Conservation (phyloP, 73 alveolate genomes). For the Stentor coeruleus region DNA sequence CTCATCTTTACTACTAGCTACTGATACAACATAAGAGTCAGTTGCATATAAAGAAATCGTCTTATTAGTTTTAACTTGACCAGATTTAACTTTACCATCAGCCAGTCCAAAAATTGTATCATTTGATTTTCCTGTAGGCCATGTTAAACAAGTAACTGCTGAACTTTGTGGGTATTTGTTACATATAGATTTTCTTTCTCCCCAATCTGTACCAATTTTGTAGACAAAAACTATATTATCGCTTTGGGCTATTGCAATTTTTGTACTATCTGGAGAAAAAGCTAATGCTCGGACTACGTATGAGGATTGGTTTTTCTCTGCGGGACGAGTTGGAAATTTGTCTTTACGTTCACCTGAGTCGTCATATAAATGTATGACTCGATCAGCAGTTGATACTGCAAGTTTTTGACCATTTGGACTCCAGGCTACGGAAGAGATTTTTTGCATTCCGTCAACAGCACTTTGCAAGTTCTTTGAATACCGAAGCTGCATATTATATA, state of each 20-base stretch:
- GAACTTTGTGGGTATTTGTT: slow-evolving; percentile 97
- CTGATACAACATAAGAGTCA: slow-evolving; percentile 86
- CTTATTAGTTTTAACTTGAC: slow-evolving; percentile 93
- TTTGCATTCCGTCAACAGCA: slow-evolving; percentile 96
- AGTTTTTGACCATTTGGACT: slow-evolving; percentile 95
- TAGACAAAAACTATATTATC: slow-evolving; percentile 98
- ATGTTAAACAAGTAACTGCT: slow-evolving; percentile 95
- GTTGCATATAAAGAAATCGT: slow-evolving; percentile 63
- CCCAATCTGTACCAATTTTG: slow-evolving; percentile 98
- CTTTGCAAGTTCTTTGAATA: slow-evolving; percentile 94
- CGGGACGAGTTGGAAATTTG: slow-evolving; percentile 83
- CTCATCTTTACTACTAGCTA: slow-evolving; percentile 95
- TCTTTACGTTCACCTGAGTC: slow-evolving; percentile 98
- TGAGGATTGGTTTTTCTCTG: slow-evolving; percentile 82
- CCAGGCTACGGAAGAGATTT: slow-evolving; percentile 98
- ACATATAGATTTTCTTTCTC: slow-evolving; percentile 99
- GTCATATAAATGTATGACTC: slow-evolving; percentile 93
- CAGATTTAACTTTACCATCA: slow-evolving; percentile 99
- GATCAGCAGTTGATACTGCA: slow-evolving; percentile 99
- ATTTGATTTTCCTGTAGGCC: slow-evolving; percentile 94
- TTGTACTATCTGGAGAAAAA: slow-evolving; percentile 98
- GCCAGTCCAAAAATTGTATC: slow-evolving; percentile 98
- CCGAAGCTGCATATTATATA: slow-evolving; percentile 38
- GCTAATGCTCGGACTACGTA: slow-evolving; percentile 97
- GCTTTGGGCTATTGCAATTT: slow-evolving; percentile 99